Conservation (phyloP, 192 early-diverging fungal genomes). For the Paraglomus occultum region DNA sequence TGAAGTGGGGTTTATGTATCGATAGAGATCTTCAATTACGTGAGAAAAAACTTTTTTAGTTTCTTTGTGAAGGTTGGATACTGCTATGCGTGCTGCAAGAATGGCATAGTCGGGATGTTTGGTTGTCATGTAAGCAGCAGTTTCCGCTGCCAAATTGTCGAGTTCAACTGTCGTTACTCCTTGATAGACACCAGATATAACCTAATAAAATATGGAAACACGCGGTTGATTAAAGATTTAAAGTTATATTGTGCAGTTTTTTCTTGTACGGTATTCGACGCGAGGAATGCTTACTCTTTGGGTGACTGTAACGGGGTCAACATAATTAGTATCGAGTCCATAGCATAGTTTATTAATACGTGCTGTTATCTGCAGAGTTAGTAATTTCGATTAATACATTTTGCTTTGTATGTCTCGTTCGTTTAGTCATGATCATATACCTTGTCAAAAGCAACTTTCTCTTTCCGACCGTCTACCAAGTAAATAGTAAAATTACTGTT, state of each 20-base stretch:
- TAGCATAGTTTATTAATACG: conserved; percentile 97
- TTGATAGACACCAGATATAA: conserved; percentile 82
- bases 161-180: conserved; percentile 85
- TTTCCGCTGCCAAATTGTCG: conserved; percentile 89
- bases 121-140: conserved; percentile 86
- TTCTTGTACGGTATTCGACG: no score
- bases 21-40: conserved; percentile 83
- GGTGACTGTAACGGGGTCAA: conserved; percentile 91
- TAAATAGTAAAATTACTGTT: background rate
- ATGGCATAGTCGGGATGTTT: conserved; percentile 98
- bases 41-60: conserved; percentile 82
- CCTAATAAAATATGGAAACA: conserved; percentile 44
- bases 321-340: conserved; percentile 91
- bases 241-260: background rate
- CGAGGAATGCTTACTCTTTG: conserved; percentile 76
- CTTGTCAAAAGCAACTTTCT: conserved; percentile 97
- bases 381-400: background rate
- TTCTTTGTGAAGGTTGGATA: conserved; percentile 94
- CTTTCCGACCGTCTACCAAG: conserved; percentile 75
- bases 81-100: conserved; percentile 94
- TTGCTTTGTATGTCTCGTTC: background rate
- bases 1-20: conserved; percentile 89
- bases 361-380: conserved; percentile 62
- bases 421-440: conserved; percentile 38
- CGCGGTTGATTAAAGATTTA: background rate